Conservation (phyloP, 2,329 filamentous ascomycete genomes). For the Verticillium albo-atrum region DNA sequence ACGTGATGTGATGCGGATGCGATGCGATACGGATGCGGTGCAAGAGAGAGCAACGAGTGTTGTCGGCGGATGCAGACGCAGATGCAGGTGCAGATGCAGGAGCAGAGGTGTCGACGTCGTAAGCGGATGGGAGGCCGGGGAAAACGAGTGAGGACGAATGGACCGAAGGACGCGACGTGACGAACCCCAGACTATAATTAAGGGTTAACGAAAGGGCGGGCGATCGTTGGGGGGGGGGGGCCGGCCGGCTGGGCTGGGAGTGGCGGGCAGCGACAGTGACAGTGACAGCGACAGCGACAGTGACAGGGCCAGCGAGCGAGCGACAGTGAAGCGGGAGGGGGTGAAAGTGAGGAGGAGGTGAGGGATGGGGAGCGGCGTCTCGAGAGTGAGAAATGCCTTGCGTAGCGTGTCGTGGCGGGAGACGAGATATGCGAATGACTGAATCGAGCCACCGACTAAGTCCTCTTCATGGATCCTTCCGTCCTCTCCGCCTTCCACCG, state of each 20-base stretch:
- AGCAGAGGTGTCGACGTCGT: not conserved
- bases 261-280: not conserved
- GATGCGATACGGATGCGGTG: not conserved
- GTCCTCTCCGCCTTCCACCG: not conserved
- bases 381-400: not conserved
- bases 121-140: not conserved
- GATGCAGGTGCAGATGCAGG: no score
- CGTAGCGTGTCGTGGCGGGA: not conserved
- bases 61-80: not conserved
- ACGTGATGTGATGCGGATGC: not conserved
- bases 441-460: not conserved
- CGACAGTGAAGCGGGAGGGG: no score
- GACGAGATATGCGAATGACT: not conserved
- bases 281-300: no score
- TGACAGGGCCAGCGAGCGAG: no score
- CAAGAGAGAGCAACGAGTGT: not conserved
- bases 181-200: not conserved
- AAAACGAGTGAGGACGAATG: not conserved
- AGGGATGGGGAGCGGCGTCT: not conserved
- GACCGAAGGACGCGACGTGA: not conserved
- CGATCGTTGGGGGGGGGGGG: not conserved
- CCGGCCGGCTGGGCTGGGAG: not conserved
- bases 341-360: not conserved
- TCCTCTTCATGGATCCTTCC: not conserved
- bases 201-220: not conserved